Conservation (phyloP, 805 yeast species). For the Metschnikowia lachancei region DNA sequence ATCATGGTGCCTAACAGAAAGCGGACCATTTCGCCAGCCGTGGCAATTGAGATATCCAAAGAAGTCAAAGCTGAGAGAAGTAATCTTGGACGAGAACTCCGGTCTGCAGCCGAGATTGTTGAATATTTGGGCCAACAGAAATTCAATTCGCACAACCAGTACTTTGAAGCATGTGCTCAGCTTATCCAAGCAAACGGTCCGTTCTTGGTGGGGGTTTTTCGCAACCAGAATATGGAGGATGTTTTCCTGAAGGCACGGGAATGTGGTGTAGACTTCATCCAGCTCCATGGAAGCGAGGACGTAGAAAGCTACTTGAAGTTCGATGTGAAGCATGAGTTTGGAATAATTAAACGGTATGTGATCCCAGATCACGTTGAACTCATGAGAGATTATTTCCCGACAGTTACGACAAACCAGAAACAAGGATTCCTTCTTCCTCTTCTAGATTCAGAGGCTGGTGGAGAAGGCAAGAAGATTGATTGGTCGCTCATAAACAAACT, state of each 20-base stretch:
- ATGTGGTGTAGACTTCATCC: slow-evolving; percentile 70
- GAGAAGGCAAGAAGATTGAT: slow-evolving; percentile 78
- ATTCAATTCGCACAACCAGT: slow-evolving; percentile 22
- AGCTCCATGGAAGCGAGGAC: slow-evolving; percentile 70
- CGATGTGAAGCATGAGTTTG: slow-evolving; percentile 40
- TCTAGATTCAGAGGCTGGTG: slow-evolving; percentile 87
- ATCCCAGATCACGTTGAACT: slow-evolving; percentile 50
- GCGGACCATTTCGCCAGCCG: slow-evolving; percentile 54
- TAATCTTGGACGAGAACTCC: slow-evolving; percentile 18
- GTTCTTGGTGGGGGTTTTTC: slow-evolving; percentile 82
- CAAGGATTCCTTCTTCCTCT: slow-evolving; percentile 54
- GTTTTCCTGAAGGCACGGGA: slow-evolving; percentile 46
- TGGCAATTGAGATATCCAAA: slow-evolving; percentile 29
- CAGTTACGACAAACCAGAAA: background rate
- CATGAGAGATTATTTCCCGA: slow-evolving; percentile 26
- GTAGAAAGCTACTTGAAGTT: slow-evolving; percentile 53
- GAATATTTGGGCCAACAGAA: slow-evolving; percentile 14
- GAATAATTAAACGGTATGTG: slow-evolving; percentile 72
- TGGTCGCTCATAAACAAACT: slow-evolving; percentile 49
- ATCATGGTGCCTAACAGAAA: slow-evolving; percentile 81
- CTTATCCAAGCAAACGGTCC: slow-evolving; percentile 51
- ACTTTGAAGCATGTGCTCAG: slow-evolving; percentile 29
- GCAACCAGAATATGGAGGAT: slow-evolving; percentile 71
- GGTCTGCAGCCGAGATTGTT: slow-evolving; percentile 21
- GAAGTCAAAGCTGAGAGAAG: slow-evolving; percentile 28